Percentiles rank a stretch among this genome's conserved stretches.
These are phyloP conservation scores for Albizia julibrissin DNA, from an alignment of 306 rosid genomes.

Conservation along the genomic window DNA sequence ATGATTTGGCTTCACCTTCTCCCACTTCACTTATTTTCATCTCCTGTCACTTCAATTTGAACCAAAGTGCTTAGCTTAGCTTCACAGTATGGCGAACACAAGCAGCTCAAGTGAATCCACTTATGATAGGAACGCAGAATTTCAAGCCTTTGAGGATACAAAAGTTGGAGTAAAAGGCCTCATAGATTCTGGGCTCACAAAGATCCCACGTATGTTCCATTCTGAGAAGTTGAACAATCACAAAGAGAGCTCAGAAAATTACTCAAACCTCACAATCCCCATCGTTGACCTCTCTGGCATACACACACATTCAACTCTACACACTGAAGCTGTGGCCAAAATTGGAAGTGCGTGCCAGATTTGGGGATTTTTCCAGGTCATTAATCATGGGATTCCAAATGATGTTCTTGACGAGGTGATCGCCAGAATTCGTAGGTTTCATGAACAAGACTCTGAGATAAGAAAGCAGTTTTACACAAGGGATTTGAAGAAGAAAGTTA, in stretches of 20 bases:
- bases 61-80: neutral
- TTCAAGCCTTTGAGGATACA: slow-evolving; percentile 38
- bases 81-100: slow-evolving; percentile 11
- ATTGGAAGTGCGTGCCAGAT: slow-evolving; percentile 4
- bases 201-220: slow-evolving; percentile 39
- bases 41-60: neutral
- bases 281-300: slow-evolving; percentile 27
- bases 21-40: neutral
- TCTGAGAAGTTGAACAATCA: neutral
- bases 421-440: slow-evolving; percentile 34
- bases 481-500: slow-evolving; percentile 9
- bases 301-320: neutral
- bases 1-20: neutral
- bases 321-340: neutral
- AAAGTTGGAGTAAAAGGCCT: slow-evolving; percentile 45
- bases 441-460: slow-evolving; percentile 37
- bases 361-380: slow-evolving; percentile 44
- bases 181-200: slow-evolving; percentile 33
- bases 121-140: slow-evolving; percentile 26
- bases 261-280: slow-evolving; percentile 5
- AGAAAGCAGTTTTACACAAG: slow-evolving; percentile 28
- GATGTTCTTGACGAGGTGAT: slow-evolving; percentile 31
- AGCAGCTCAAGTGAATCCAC: neutral
- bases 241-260: neutral
- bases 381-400: slow-evolving; percentile 40